These are phyloP conservation scores for Mycena crocata DNA, from an alignment of 768 basidiomycete genomes.

Conservation along the genomic window DNA sequence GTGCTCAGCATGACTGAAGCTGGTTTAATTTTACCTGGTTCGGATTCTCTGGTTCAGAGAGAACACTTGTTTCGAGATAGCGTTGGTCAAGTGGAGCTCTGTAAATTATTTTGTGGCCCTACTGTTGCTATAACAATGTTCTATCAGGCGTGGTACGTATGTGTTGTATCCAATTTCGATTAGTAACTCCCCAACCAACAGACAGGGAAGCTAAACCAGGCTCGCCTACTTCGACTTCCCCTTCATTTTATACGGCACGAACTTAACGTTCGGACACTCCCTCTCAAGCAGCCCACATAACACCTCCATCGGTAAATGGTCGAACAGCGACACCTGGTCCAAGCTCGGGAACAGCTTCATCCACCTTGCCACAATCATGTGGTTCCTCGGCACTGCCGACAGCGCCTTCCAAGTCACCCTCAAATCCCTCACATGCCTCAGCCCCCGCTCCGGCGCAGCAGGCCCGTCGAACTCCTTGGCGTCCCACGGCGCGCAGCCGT, in stretches of 20 bases:
- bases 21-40: too few species aligned
- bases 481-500: constrained; percentile 12
- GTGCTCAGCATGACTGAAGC: too few species aligned
- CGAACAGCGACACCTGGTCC: background rate
- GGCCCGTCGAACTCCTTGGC: background rate
- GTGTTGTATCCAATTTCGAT: too few species aligned
- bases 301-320: background rate
- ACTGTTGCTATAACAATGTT: too few species aligned
- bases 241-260: background rate
- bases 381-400: background rate
- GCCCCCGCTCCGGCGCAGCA: background rate
- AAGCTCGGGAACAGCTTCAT: background rate
- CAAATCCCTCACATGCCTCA: background rate
- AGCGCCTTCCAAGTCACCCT: background rate
- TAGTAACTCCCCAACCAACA: too few species aligned
- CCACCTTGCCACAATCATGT: background rate
- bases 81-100: too few species aligned
- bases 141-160: too few species aligned
- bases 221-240: too few species aligned
- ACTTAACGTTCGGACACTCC: background rate
- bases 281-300: background rate
- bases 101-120: too few species aligned
- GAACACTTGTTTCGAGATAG: too few species aligned
- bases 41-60: too few species aligned
- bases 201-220: too few species aligned